Evolutionary conservation across 257 asterid genomes (phyloP), one percentile per base, ranked within the genome.

Genomic region (Capsicum chinense): DNA sequence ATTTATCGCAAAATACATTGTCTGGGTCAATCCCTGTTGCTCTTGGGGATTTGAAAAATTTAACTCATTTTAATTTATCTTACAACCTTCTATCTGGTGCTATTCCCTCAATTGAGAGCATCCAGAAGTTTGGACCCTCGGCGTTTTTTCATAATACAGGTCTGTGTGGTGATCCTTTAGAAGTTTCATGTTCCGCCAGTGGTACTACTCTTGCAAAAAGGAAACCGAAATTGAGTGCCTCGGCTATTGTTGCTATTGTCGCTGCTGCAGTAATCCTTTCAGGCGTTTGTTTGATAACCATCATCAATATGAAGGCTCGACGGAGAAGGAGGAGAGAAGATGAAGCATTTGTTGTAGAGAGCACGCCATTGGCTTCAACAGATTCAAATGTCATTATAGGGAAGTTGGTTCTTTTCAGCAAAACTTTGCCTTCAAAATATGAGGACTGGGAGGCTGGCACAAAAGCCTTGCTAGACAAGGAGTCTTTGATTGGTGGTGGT

Each of bases 371-470:
- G 42, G 93, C 95, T 86, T 96, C 98, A 14, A 82, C 95, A 1
- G 97, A 88, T 48, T 94, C 99, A n/a, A 92, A 89, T 81, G 89
- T 91, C 67, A 92, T 97, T 48, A 93, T 95, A 1, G 98, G 99
- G 67, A 97, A 97, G 86, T 84, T 97, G 69, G 98, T 97, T 74
- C 93, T 95, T 59, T 97, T 93, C 88, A 91, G 94, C 92, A 93
- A 91, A 86, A 91, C 90, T 47, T 86, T 95, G 81, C 99, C 98
- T 52, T 93, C 98, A 8, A 97, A 92, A 83, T 97, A 97, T 63
- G 97, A 97, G 83, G 99, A 92, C 80, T 97, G 99, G 99, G 98
- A 97, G 85, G 90, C 95, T 3, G 99, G 98, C 7, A 95, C 98
- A 0, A 94, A 92, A 89, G 95, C 98, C 6, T 88, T 97, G 95